Percentiles rank a stretch among this genome's conserved stretches.
Conservation (phyloP, 257 asterid species). For the Verbascum thapsus region DNA sequence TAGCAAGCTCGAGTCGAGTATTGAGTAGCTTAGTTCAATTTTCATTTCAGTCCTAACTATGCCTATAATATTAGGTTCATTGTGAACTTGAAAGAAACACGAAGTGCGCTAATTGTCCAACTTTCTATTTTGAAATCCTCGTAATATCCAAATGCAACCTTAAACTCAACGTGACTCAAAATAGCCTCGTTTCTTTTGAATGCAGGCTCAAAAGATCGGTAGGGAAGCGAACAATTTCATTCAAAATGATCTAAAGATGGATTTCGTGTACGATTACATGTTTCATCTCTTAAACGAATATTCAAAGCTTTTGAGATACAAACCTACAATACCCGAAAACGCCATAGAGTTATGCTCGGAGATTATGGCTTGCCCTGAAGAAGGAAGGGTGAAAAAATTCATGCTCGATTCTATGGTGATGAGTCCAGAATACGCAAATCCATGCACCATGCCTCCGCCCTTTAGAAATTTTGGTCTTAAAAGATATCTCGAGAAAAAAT, state of each 20-base stretch:
- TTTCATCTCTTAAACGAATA: slow-evolving; percentile 54
- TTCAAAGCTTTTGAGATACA: slow-evolving; percentile 45
- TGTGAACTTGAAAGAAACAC: too few species aligned
- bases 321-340: slow-evolving; percentile 43
- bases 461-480: slow-evolving; percentile 29
- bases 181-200: not conserved
- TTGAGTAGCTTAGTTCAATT: too few species aligned
- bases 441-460: slow-evolving; percentile 41
- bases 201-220: slow-evolving; percentile 54
- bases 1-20: too few species aligned
- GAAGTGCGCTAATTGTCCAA: too few species aligned
- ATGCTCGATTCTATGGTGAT: slow-evolving; percentile 42
- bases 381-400: slow-evolving; percentile 36
- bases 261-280: slow-evolving; percentile 56
- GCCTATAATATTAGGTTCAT: too few species aligned
- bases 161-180: too few species aligned
- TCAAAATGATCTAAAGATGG: slow-evolving; percentile 52
- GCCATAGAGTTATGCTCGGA: slow-evolving; percentile 21
- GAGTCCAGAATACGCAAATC: slow-evolving; percentile 20
- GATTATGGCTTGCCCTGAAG: slow-evolving; percentile 18
- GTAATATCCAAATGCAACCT: too few species aligned
- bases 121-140: too few species aligned
- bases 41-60: too few species aligned
- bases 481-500: slow-evolving; percentile 25
- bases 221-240: slow-evolving; percentile 44